Evolutionary conservation across 2,329 filamentous ascomycete genomes (phyloP).

Genomic region (Intubia oerlemansii): DNA sequence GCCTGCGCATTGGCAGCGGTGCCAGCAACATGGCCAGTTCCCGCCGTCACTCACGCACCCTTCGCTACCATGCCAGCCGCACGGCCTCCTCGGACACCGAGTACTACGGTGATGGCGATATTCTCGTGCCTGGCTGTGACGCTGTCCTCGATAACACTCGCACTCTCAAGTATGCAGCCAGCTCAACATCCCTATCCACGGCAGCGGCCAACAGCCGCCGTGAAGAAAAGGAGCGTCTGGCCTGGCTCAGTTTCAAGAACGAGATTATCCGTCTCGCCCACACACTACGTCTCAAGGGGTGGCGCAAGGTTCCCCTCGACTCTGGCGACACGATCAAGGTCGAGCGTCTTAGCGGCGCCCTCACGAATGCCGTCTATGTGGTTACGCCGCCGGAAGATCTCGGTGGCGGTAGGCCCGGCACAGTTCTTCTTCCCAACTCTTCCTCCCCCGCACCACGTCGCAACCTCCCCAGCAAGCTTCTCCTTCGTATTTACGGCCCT

Average conservation of each 20-base stretch:
- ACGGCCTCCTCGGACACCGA: constrained; percentile 67
- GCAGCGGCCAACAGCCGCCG: constrained; percentile 18
- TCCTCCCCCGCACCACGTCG: no score
- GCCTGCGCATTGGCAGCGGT: neutral
- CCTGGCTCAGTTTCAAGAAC: constrained; percentile 74
- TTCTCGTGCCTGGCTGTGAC: constrained; percentile 68
- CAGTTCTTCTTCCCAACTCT: neutral
- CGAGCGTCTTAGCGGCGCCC: constrained; percentile 63
- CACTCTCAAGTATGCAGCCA: constrained; percentile 45
- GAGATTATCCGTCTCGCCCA: constrained; percentile 81
- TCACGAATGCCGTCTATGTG: constrained; percentile 94
- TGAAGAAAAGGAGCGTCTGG: constrained; percentile 46
- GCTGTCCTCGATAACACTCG: constrained; percentile 76
- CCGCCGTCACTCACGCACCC: constrained; percentile 12
- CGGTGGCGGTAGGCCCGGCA: constrained; percentile 7
- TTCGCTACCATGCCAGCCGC: constrained; percentile 19
- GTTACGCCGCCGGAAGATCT: constrained; percentile 59
- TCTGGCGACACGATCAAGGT: constrained; percentile 47
- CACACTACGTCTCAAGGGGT: constrained; percentile 76
- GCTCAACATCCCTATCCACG: constrained; percentile 18
- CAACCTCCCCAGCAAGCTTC: constrained; percentile 40
- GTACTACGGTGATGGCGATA: constrained; percentile 58
- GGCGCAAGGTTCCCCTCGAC: constrained; percentile 63
- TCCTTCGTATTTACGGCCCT: constrained; percentile 83
- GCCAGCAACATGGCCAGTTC: constrained; percentile 7